phyloP scores from a whole-genome alignment of 164 flowering plant genomes.

The Annona cherimola region DNA sequence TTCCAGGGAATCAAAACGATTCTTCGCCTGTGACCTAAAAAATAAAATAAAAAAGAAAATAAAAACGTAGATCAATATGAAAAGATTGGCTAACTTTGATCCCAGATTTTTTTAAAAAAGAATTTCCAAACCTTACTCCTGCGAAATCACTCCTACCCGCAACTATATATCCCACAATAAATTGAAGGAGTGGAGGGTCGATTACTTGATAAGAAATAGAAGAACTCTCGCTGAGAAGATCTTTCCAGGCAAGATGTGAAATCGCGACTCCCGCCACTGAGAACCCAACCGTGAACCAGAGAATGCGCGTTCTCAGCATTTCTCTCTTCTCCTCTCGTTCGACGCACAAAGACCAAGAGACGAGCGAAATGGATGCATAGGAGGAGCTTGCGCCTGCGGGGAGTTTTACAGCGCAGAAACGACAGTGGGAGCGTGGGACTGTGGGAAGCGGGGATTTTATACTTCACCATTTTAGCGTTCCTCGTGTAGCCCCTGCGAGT shows the following conservation, averaged over 20 bases:
- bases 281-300: constrained; percentile 45
- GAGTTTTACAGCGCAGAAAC: too few species aligned
- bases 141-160: neutral
- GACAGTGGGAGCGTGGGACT: too few species aligned
- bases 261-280: constrained; percentile 33
- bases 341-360: neutral
- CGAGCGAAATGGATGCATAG: neutral
- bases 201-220: constrained; percentile 29
- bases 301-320: constrained; percentile 44
- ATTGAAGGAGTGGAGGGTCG: neutral
- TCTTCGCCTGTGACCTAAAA: constrained; percentile 24
- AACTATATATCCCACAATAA: neutral
- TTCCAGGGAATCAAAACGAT: constrained; percentile 31
- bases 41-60: too few species aligned
- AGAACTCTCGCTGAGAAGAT: constrained; percentile 27
- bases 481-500: too few species aligned
- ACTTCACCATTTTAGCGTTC: too few species aligned
- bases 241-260: constrained; percentile 32
- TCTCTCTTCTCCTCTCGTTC: neutral
- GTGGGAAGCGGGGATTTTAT: too few species aligned
- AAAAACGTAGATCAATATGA: too few species aligned
- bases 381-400: neutral
- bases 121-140: neutral
- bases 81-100: too few species aligned
- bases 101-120: too few species aligned